A percentile compares a stretch with the other conserved stretches of the same genome.
Conservation (phyloP, 1,139 yeast species). For the Pneumocystis murina region DNA sequence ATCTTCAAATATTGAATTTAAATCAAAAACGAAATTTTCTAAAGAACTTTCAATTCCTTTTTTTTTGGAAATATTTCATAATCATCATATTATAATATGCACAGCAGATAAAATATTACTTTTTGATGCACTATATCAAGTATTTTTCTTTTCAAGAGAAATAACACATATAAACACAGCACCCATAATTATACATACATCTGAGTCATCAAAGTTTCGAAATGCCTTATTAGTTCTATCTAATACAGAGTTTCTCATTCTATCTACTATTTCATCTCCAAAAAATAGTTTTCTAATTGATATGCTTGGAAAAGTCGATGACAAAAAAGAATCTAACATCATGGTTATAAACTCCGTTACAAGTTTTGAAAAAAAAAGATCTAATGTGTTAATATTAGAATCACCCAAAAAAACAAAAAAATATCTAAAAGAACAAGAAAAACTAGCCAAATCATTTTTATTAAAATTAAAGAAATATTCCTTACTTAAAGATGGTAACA, state of each 20-base stretch:
- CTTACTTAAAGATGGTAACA: not conserved
- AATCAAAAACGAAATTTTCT: not conserved
- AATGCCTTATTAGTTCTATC: not conserved
- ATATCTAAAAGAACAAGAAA: not conserved
- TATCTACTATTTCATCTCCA: not conserved
- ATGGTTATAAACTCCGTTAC: not conserved
- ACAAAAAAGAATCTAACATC: not conserved
- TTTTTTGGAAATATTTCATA: not conserved
- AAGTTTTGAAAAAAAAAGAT: not conserved
- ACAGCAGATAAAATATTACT: not conserved
- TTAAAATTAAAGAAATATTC: not conserved
- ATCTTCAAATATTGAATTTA: not conserved
- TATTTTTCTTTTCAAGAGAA: not conserved
- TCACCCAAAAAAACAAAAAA: not conserved
- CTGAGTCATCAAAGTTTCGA: not conserved
- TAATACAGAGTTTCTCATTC: not conserved
- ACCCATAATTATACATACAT: not conserved
- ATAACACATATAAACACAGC: not conserved
- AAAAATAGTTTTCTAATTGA: not conserved
- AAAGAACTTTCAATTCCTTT: not conserved
- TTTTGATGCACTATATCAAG: not conserved
- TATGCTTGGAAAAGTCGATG: not conserved
- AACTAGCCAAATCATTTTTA: not conserved
- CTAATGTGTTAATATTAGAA: not conserved
- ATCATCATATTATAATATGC: not conserved